Conservation (phyloP, 148 eudicot species). For the Vaccinium macrocarpon region DNA sequence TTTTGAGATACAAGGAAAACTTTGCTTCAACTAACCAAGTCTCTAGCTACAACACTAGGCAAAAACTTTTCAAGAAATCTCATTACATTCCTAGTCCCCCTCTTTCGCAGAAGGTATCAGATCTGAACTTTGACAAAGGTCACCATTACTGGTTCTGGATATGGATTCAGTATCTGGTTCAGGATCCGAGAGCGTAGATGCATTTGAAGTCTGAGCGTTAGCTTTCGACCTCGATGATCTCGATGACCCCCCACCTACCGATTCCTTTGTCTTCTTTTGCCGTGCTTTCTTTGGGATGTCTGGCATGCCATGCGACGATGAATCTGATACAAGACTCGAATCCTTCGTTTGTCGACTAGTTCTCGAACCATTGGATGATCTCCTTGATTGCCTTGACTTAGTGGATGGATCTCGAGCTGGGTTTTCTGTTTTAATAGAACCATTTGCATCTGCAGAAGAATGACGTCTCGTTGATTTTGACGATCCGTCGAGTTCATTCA, state of each 20-base stretch:
- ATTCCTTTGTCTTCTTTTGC: conserved; percentile 58
- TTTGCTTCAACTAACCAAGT: conserved; percentile 10
- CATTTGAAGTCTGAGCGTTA: background rate
- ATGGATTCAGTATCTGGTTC: background rate
- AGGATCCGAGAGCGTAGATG: background rate
- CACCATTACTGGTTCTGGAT: background rate
- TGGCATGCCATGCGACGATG: conserved; percentile 33
- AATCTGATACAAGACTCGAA: conserved; percentile 12
- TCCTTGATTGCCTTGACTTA: conserved; percentile 36
- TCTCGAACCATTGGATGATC: conserved; percentile 30
- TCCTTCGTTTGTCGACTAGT: conserved; percentile 19
- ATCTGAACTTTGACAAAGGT: background rate
- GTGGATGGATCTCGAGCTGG: conserved; percentile 26
- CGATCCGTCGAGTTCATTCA: background rate
- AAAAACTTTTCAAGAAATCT: conserved; percentile 1
- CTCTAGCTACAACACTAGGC: background rate
- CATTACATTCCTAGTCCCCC: conserved; percentile 5
- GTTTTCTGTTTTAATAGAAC: background rate
- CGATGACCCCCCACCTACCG: conserved; percentile 22
- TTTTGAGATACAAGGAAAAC: background rate
- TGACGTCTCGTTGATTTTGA: background rate
- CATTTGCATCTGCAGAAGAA: conserved; percentile 5
- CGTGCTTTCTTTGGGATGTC: conserved; percentile 60
- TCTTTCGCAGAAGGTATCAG: background rate
- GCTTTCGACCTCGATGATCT: conserved; percentile 29